These are phyloP conservation scores for Cardamine resedifolia DNA, from an alignment of 345 rosid genomes.

Conservation along the genomic window DNA sequence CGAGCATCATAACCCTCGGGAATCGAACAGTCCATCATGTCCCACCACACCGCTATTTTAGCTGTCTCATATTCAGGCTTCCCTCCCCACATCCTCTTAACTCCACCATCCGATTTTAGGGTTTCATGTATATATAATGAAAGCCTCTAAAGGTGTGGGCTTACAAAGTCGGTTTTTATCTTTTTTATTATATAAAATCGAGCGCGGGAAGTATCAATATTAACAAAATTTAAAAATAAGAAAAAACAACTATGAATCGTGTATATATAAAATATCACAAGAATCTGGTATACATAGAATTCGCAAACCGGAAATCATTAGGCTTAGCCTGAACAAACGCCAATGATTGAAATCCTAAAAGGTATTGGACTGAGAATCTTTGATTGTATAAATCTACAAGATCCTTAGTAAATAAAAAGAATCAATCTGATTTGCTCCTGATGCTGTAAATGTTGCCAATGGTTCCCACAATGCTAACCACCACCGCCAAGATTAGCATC, in stretches of 20 bases:
- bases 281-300: constrained; percentile 34
- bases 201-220: too few species aligned
- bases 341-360: constrained; percentile 5
- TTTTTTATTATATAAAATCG: too few species aligned
- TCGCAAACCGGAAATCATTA: constrained; percentile 20
- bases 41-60: constrained; percentile 17
- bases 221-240: too few species aligned
- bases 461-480: constrained; percentile 75
- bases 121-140: too few species aligned
- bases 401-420: background rate
- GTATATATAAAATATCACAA: constrained; percentile 15
- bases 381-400: constrained; percentile 33
- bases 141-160: too few species aligned
- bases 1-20: constrained; percentile 7
- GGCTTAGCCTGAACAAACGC: constrained; percentile 29
- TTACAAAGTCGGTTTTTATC: too few species aligned
- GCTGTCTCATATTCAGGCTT: background rate
- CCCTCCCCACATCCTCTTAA: background rate
- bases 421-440: constrained; percentile 44
- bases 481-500: constrained; percentile 69
- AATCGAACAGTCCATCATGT: constrained; percentile 22
- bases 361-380: constrained; percentile 30
- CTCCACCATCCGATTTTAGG: too few species aligned
- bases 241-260: constrained; percentile 9
- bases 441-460: constrained; percentile 74